Percentiles rank a stretch among this genome's conserved stretches.
Evolutionary conservation across 1,139 yeast genomes (phyloP).

Genomic region (Suhomyces coccinellae): DNA sequence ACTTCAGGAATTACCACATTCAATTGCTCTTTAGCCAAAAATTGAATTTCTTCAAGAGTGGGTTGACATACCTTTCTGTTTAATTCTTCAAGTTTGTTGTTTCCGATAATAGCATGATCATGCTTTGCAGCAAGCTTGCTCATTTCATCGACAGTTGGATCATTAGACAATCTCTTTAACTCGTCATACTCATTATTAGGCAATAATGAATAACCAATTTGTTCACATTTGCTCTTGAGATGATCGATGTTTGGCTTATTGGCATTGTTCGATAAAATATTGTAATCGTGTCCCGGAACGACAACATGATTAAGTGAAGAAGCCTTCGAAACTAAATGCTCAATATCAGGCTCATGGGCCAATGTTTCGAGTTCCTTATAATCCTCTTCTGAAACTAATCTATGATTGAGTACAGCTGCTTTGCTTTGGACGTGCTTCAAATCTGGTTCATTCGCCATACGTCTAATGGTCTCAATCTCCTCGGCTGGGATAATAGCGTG

Average conservation of each 20-base stretch:
- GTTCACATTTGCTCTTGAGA: slow-evolving; percentile 13
- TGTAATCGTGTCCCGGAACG: slow-evolving; percentile 18
- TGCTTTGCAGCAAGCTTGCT: slow-evolving; percentile 8
- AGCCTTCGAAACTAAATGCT: slow-evolving; percentile 23
- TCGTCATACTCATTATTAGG: slow-evolving; percentile 14
- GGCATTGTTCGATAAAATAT: slow-evolving; percentile 13
- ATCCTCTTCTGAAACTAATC: slow-evolving; percentile 8
- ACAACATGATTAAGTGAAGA: slow-evolving; percentile 18
- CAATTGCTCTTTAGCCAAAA: slow-evolving; percentile 6
- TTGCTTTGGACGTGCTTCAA: slow-evolving; percentile 26
- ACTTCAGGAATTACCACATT: slow-evolving; percentile 5
- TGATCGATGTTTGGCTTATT: slow-evolving; percentile 18
- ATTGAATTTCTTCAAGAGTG: slow-evolving; percentile 15
- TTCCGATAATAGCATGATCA: slow-evolving; percentile 7
- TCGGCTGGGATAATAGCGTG: slow-evolving; percentile 21
- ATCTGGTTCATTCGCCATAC: slow-evolving; percentile 16
- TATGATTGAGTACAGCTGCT: slow-evolving; percentile 22
- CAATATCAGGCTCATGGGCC: slow-evolving; percentile 30
- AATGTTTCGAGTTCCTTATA: slow-evolving; percentile 15
- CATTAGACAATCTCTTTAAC: slow-evolving; percentile 15
- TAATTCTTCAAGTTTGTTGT: slow-evolving; percentile 17
- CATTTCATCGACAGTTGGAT: slow-evolving; percentile 27
- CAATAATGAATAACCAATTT: not conserved
- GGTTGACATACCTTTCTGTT: slow-evolving; percentile 18
- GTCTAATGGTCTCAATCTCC: slow-evolving; percentile 16